Evolutionary conservation across 306 rosid genomes (phyloP), one percentile per base, ranked within the genome.

Genomic region (Cajanus cajan): DNA sequence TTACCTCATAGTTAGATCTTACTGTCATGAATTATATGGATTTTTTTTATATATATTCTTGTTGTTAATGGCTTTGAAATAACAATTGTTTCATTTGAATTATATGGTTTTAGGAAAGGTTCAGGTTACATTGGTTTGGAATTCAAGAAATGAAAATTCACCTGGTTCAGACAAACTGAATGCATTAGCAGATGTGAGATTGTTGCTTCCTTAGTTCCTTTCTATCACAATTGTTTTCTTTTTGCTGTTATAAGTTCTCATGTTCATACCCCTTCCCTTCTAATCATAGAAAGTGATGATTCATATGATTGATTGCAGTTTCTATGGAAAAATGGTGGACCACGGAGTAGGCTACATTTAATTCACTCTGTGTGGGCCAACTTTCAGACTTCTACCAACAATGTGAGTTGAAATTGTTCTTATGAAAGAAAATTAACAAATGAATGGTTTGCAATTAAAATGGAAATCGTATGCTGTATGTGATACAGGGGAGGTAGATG

Each of bases 331-430:
- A 88, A 92, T 12, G 98, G 98, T 36, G 98, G 98, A 39, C 90
- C 88, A 16, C 81, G 83, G 79, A 88, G 88, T 86, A 85, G 62
- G 43, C 74, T 65, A 80, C 96, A 90, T 87, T 80, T 95, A 82
- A 70, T 95, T 78, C 98, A 92, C 80, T 95, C 98, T 79, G 95
- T 95, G 81, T 95, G 98, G 98, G 93, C 90, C 41, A 95, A 95
- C 86, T 95, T 95, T 84, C 98, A 95, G 90, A 95, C 98, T 72
- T 89, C 98, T 51, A 78, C 92, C 13, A 91, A 86, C 90, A 95
- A 95, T 82, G 98, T 95, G 87, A 95, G 97, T 71, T 59, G 24
- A 61, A 40, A 40, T 57, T 80, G 65, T 77, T 81, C 16, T 31
- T 4, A 40, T 22, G 47, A 77, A 41, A 28, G 31, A 28, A 28